Percentiles rank a stretch among this genome's conserved stretches.
Conservation (phyloP, 2,329 filamentous ascomycete species). For the Neurospora sp. region DNA sequence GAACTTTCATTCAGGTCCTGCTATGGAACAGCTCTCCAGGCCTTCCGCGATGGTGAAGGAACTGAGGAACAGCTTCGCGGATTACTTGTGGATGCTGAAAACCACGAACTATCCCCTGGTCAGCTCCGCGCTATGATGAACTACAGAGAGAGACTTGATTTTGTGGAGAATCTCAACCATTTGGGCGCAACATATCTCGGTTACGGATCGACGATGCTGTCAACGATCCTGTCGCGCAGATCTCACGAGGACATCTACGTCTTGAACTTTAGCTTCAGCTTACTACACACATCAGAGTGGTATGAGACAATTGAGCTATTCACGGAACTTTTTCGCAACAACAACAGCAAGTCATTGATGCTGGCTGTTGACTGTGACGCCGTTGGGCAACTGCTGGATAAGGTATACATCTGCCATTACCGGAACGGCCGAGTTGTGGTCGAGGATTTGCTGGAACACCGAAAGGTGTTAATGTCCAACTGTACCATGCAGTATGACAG, state of each 20-base stretch:
- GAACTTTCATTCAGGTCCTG: no score
- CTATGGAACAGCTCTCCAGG: no score
- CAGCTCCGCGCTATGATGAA: no score
- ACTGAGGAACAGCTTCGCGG: no score
- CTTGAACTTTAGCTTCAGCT: neutral
- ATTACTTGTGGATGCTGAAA: no score
- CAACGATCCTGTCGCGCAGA: neutral
- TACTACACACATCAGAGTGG: neutral
- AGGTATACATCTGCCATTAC: constrained; percentile 15
- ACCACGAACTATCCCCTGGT: no score
- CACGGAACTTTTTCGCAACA: neutral
- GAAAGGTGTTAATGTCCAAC: neutral
- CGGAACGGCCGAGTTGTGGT: neutral
- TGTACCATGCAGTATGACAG: neutral
- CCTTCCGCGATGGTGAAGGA: no score
- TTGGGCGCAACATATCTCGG: neutral
- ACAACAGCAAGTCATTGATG: neutral
- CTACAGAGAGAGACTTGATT: no score
- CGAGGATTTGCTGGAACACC: neutral
- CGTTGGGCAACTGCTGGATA: neutral
- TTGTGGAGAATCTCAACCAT: no score
- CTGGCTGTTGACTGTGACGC: neutral
- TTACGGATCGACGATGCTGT: neutral
- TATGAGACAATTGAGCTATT: neutral
- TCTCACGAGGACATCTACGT: neutral